Evolutionary conservation across 2,329 filamentous ascomycete genomes (phyloP).

Genomic region (Orbilia ellipsospora): DNA sequence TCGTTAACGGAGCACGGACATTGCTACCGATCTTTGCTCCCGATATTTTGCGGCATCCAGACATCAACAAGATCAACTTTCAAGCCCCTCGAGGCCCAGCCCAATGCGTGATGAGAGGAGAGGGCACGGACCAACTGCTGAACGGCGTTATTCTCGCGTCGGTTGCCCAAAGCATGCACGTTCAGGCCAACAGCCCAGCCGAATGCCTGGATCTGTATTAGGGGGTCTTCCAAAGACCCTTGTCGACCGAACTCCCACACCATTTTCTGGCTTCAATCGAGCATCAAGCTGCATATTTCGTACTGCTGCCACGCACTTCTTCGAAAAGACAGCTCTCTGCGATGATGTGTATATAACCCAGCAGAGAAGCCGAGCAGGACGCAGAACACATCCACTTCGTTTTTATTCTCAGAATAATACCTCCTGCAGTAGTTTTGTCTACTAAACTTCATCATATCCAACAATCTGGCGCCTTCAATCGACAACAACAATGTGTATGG

Average conservation of each 20-base stretch:
- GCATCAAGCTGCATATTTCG: constrained; percentile 51
- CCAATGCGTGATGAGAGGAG: constrained; percentile 2
- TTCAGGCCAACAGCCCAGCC: constrained; percentile 54
- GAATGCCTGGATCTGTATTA: constrained; percentile 56
- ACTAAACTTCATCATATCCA: not conserved
- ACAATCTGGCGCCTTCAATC: too few species aligned
- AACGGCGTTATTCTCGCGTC: constrained; percentile 50
- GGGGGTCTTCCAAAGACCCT: constrained; percentile 50
- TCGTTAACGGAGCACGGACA: constrained; percentile 8
- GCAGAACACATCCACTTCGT: not conserved
- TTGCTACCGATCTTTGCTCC: constrained; percentile 14
- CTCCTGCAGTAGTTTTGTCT: not conserved
- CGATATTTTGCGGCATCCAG: not conserved
- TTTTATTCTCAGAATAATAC: not conserved
- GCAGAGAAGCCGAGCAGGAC: constrained; percentile 28
- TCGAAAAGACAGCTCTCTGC: constrained; percentile 23
- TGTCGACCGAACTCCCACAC: constrained; percentile 55
- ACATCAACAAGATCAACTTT: not conserved
- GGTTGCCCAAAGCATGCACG: constrained; percentile 55
- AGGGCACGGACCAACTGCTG: constrained; percentile 54
- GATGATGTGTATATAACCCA: constrained; percentile 51
- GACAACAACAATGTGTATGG: too few species aligned
- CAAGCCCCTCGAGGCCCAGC: not conserved
- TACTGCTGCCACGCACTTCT: constrained; percentile 27
- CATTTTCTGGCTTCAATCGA: constrained; percentile 50